Base-by-base conservation (phyloP, 805 yeast species). In the Wickerhamiella nectarea region DNA sequence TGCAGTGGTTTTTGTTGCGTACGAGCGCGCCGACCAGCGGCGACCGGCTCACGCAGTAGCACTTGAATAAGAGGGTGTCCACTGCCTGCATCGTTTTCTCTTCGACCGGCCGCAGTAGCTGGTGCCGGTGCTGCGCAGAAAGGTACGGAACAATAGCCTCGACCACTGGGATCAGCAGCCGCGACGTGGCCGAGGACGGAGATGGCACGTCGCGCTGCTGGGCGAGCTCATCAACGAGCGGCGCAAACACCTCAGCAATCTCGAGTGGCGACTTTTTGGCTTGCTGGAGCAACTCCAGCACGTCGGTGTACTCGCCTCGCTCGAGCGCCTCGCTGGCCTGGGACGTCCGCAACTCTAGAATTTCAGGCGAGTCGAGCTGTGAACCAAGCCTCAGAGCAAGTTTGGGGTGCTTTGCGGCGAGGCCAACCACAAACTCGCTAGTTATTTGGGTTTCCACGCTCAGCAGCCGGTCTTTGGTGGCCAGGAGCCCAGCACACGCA, bases 1-100 rank as follows among this genome's bases (percentile, higher is more conserved):
- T 78, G 63, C 96, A 85, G 51, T 68, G 66, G 58, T 87, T 91
- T 21, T 74, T 72, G 1, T 85, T 69, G 39, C 97, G 67, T 4
- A 89, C 67, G 17, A 89, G 71, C 0, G 97, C 91, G 0, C 89
- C 94, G 11, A 89, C 71, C 57, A 89, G 67, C 48, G 79, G 71
- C 0, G 83, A 81, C 44, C 75, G 74, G 24, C 74, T 73, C n/a
- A 75, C 56, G 46, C 76, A 65, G 56, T 91, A 89, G 47, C 91
- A 74, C 41, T 74, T 67, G 53, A 89, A 84, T 15, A 91, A 65
- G 1, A 84, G 69, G 0, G 94, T 80, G 55, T 89, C 98, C 2
- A 91, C 72, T 1, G 71, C 47, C 4, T 54, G 14, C 26, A 37
- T 37, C 3, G 20, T 10, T 3, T 10, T 29, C 17, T 15, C 3